Evolutionary conservation across 176 grass and related monocot species (phyloP).

Genomic region (Pharus latifolius): DNA sequence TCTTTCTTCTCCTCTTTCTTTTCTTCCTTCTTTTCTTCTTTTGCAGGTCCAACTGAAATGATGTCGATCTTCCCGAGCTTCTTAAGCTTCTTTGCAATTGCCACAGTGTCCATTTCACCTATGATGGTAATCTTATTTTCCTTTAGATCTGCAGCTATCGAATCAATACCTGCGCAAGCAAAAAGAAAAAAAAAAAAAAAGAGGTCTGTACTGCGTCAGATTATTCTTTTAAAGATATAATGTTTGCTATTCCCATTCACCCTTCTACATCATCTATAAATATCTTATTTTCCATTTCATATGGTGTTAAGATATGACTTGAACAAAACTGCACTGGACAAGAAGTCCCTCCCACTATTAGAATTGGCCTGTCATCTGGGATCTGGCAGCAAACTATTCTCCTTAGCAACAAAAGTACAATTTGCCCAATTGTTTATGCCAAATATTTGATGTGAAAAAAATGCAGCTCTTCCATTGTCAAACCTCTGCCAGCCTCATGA

Average conservation of each 20-base stretch:
- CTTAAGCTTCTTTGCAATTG: conserved; percentile 86
- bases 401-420: background rate
- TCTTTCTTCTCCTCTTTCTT: conserved; percentile 75
- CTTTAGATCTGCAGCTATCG: conserved; percentile 82
- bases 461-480: background rate
- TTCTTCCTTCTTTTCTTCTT: conserved; percentile 89
- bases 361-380: background rate
- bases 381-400: background rate
- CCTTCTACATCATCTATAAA: background rate
- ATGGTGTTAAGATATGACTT: background rate
- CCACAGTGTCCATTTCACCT: conserved; percentile 80
- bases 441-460: background rate
- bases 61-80: conserved; percentile 87
- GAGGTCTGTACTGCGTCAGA: conserved; percentile 20
- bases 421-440: background rate
- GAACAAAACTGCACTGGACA: background rate
- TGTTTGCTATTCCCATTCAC: background rate
- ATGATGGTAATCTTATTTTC: conserved; percentile 86
- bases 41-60: conserved; percentile 75
- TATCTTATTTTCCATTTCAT: background rate
- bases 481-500: background rate
- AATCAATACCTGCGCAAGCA: conserved; percentile 61
- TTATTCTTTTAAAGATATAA: background rate
- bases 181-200: too few species aligned
- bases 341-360: background rate